Conservation (phyloP, 495 filamentous ascomycete species). For the Aspergillus incahuasiensis region DNA sequence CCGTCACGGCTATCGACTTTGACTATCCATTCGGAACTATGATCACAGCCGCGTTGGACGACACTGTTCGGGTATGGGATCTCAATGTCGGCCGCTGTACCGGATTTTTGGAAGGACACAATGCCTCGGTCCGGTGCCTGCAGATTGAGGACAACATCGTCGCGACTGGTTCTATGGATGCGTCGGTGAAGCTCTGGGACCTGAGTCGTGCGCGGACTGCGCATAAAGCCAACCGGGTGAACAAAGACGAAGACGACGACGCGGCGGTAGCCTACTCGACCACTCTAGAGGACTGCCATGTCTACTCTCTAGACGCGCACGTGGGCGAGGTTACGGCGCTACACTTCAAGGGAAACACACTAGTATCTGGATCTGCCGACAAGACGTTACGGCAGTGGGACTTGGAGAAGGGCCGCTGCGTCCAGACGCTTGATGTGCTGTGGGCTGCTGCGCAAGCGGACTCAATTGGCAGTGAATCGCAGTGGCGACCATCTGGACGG, state of each 20-base stretch:
- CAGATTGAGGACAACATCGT: conserved; percentile 96
- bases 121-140: conserved; percentile 86
- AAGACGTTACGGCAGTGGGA: conserved; percentile 99
- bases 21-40: conserved; percentile 93
- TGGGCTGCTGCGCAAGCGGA: conserved; percentile 95
- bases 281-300: conserved; percentile 79
- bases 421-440: conserved; percentile 97
- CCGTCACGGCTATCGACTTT: conserved; percentile 88
- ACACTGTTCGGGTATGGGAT: conserved; percentile 97
- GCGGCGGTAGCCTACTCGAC: conserved; percentile 57
- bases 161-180: conserved; percentile 93
- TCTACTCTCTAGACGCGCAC: conserved; percentile 85
- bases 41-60: conserved; percentile 92
- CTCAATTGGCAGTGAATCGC: conserved; percentile 53
- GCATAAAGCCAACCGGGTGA: conserved; percentile 55
- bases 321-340: conserved; percentile 93
- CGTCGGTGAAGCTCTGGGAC: conserved; percentile 94
- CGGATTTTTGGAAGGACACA: conserved; percentile 86
- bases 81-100: conserved; percentile 87
- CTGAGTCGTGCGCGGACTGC: conserved; percentile 58
- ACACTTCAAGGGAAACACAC: conserved; percentile 78
- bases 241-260: conserved; percentile 59
- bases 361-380: conserved; percentile 93
- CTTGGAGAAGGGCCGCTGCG: conserved; percentile 87
- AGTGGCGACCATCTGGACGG: conserved; percentile 55